A percentile compares a stretch with the other conserved stretches of the same genome.
phyloP scores from a whole-genome alignment of 768 basidiomycete species.

The Leccinum uliginosum region DNA sequence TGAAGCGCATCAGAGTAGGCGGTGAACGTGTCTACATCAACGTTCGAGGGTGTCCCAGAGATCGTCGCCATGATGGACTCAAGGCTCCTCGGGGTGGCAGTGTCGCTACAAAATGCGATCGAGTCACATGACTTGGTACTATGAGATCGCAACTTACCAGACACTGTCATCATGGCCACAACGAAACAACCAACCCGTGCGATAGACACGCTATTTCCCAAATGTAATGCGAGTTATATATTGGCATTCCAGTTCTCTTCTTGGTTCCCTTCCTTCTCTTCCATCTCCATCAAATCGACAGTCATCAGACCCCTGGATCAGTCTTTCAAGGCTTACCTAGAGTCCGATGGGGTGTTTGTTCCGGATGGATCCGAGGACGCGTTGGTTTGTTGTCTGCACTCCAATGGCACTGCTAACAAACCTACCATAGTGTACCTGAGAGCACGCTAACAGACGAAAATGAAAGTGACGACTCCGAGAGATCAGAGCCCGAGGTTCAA shows the following conservation, averaged over 20 bases:
- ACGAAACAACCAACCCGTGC: neutral
- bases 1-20: slow-evolving; percentile 58
- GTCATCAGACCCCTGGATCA: slow-evolving; percentile 63
- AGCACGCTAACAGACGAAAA: slow-evolving; percentile 61
- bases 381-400: slow-evolving; percentile 40
- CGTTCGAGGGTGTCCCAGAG: neutral
- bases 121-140: slow-evolving; percentile 14
- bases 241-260: slow-evolving; percentile 77
- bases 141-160: neutral
- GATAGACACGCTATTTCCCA: slow-evolving; percentile 42
- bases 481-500: slow-evolving; percentile 32
- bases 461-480: slow-evolving; percentile 33
- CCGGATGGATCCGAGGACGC: slow-evolving; percentile 77
- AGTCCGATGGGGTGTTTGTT: slow-evolving; percentile 80
- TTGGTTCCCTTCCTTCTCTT: slow-evolving; percentile 74
- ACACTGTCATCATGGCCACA: neutral
- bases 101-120: neutral
- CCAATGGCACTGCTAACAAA: neutral
- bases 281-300: slow-evolving; percentile 65
- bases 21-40: slow-evolving; percentile 39
- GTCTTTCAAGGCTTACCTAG: slow-evolving; percentile 67
- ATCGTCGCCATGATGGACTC: slow-evolving; percentile 11
- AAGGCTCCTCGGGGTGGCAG: neutral
- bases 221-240: slow-evolving; percentile 46
- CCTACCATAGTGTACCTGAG: slow-evolving; percentile 40